A percentile compares a stretch with the other conserved stretches of the same genome.
phyloP scores from a whole-genome alignment of 2,329 filamentous ascomycete genomes.

The Colletotrichum acutatum region DNA sequence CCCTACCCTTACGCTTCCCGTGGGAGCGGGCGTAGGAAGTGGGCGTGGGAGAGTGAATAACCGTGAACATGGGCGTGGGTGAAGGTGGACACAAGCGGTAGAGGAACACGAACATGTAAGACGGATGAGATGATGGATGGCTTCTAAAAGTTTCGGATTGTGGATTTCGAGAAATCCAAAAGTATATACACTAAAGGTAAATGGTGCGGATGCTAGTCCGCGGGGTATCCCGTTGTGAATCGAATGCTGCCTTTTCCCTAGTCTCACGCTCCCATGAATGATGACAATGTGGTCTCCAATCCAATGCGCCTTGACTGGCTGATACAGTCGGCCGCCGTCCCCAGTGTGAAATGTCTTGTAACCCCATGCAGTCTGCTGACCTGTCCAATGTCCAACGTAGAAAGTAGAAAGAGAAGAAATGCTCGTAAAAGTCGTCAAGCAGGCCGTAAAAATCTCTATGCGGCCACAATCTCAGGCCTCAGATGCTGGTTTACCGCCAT shows the following conservation, averaged over 20 bases:
- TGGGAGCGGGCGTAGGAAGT: too few relatives aligned
- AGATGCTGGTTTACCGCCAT: background rate
- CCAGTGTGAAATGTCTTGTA: background rate
- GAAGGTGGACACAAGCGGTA: background rate
- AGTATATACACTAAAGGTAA: constrained; percentile 7
- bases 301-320: background rate
- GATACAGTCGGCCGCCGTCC: background rate
- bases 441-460: background rate
- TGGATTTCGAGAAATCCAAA: background rate
- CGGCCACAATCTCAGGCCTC: constrained; percentile 12
- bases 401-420: background rate
- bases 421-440: background rate
- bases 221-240: constrained; percentile 24
- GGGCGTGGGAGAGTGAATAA: background rate
- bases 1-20: background rate
- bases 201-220: constrained; percentile 2
- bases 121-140: background rate
- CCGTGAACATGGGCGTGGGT: background rate
- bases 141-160: background rate
- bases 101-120: background rate
- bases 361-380: too few relatives aligned
- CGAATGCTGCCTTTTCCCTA: background rate
- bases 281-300: background rate
- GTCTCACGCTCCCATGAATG: background rate
- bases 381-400: background rate